Conservation (phyloP, 768 basidiomycete species). For the Lyophyllum decastes region DNA sequence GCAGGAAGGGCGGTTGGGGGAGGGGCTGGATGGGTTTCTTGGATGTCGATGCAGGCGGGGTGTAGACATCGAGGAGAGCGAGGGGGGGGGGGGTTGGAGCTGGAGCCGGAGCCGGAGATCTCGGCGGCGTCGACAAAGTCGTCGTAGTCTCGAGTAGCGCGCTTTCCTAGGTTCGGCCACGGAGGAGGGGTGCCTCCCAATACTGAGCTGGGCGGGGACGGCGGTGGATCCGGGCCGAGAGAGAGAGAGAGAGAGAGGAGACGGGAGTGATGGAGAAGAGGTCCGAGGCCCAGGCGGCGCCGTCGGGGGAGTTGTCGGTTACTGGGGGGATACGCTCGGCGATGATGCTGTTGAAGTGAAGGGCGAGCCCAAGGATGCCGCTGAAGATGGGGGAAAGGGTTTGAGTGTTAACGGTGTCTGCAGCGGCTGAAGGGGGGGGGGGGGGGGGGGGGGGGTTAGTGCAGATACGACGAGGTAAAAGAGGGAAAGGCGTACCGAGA, state of each 20-base stretch:
- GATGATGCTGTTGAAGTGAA: conserved; percentile 73
- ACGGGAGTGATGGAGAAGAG: conserved; percentile 67
- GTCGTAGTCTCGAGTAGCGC: conserved; percentile 46
- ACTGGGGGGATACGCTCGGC: conserved; percentile 48
- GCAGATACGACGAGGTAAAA: background rate
- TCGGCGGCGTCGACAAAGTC: conserved; percentile 1
- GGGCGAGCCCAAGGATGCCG: conserved; percentile 76
- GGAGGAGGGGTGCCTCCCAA: conserved; percentile 66
- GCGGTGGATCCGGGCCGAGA: conserved; percentile 63
- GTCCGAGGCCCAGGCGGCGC: conserved; percentile 69
- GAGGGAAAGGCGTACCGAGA: conserved; percentile 45
- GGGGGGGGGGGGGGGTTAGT: conserved; percentile 2
- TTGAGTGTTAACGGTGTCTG: conserved; percentile 52
- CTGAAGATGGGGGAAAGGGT: conserved; percentile 56
- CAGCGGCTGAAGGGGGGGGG: too few species aligned
- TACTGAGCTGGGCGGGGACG: conserved; percentile 62
- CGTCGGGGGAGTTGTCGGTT: conserved; percentile 54
- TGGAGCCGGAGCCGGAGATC: background rate
- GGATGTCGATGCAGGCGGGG: background rate
- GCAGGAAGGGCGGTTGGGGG: background rate
- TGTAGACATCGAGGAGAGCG: background rate
- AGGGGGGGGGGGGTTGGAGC: background rate
- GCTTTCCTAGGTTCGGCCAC: conserved; percentile 54
- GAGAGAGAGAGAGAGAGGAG: conserved; percentile 58
- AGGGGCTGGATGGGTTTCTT: background rate